phyloP scores from a whole-genome alignment of 768 basidiomycete genomes.

The Suillus hirtellus region DNA sequence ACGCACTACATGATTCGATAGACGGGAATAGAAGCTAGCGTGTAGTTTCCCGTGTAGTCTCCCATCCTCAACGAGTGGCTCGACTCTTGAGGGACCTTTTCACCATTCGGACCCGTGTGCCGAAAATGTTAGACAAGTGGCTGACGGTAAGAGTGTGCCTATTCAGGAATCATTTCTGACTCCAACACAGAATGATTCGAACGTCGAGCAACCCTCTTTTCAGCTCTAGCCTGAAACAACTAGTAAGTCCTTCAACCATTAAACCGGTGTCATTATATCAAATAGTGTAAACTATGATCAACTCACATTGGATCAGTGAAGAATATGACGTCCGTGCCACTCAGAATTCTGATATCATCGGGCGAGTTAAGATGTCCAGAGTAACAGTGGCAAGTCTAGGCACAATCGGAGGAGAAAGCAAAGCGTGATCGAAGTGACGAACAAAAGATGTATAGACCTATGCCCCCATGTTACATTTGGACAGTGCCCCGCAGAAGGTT shows the following conservation, averaged over 20 bases:
- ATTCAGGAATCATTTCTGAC: not conserved
- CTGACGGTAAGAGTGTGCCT: not conserved
- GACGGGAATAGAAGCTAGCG: not conserved
- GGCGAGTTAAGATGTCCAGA: constrained; percentile 81
- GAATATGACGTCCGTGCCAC: constrained; percentile 62
- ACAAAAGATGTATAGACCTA: constrained; percentile 61
- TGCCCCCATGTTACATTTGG: constrained; percentile 74
- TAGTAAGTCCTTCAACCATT: no score
- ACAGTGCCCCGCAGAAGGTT: constrained; percentile 50
- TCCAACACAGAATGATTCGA: not conserved
- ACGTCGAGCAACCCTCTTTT: no score
- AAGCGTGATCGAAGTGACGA: constrained; percentile 64
- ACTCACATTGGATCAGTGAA: constrained; percentile 71
- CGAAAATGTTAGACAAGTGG: not conserved
- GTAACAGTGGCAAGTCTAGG: constrained; percentile 60
- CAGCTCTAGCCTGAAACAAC: not conserved
- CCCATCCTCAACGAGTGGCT: not conserved
- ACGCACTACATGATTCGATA: not conserved
- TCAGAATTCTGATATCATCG: constrained; percentile 77
- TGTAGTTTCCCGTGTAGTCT: not conserved
- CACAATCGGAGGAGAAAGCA: constrained; percentile 59
- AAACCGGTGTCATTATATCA: not conserved
- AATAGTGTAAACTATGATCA: not conserved
- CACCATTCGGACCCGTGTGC: no score
- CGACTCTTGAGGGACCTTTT: no score